Evolutionary conservation across 2,329 filamentous ascomycete species (phyloP), one percentile per base, ranked within the genome.

Genomic region (Ceratocystis eucalypticola): DNA sequence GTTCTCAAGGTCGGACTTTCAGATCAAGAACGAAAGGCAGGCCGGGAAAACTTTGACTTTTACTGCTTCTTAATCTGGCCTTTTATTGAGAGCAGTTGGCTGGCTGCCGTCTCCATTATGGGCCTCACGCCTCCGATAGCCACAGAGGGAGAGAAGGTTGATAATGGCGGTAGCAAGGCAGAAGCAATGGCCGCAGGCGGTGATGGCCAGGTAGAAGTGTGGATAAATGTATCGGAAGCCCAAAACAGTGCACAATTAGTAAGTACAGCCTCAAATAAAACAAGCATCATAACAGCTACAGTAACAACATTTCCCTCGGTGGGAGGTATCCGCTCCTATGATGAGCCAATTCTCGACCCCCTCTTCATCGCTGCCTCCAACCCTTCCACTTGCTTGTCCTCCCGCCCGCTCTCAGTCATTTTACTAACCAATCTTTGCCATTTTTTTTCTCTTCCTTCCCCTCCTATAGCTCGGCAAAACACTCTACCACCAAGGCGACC

Each of bases 61-160:
- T 97, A 97, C 77, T 97, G 93, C 77, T 99, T 97, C 80, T 78
- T 99, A 22, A 91, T 99, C 69, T 99, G 94, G 94, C 94, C 94
- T 0, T 99, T 99, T 71, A 92, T 97, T 70, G 94, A 99, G 75
- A 88, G 92, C 0, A 88, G 84, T 64, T 99, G 94, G 94, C 82
- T 99, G 1, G 92, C 91, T 10, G 88, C 91, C 0, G 88, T 97
- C 0, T 91, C 89, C 0, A 79, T 97, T 0, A 87, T 96, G 79
- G 92, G 93, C 57, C 80, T 97, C 15, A 88, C 89, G 0, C 91
- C 92, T 1, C 91, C 90, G 2, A 72, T 75, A 0, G 77, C 73
- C 0, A 75, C 8, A n/a, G 28, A 37, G n/a, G 28, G 2, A n/a
- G 28, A 5, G 2, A 20, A 20, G 25, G 3, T 5, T 17, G 22